Evolutionary conservation across 352 stramenopile species (phyloP).

Genomic region (Phytophthora sp.): DNA sequence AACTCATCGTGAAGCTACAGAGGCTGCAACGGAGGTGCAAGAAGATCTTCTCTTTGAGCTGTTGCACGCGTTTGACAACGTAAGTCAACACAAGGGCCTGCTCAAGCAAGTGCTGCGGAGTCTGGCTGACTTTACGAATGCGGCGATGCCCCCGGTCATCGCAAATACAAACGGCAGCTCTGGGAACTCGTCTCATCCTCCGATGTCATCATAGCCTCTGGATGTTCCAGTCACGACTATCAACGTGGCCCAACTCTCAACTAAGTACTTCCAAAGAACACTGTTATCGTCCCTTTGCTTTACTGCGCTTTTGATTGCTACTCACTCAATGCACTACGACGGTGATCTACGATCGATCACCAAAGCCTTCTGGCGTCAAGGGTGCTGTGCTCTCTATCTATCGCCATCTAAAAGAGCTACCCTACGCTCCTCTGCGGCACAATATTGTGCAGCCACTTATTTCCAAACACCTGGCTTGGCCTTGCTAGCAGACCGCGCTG

Average conservation of each 20-base stretch:
- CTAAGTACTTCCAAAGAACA: constrained; percentile 8
- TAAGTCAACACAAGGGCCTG: constrained; percentile 67
- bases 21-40: constrained; percentile 49
- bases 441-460: constrained; percentile 11
- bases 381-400: not conserved
- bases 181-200: constrained; percentile 1
- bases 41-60: constrained; percentile 85
- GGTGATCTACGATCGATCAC: constrained; percentile 44
- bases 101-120: constrained; percentile 73
- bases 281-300: constrained; percentile 3
- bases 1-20: constrained; percentile 21
- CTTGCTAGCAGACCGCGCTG: constrained; percentile 16
- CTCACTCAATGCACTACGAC: constrained; percentile 18
- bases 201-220: constrained; percentile 28
- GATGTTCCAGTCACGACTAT: constrained; percentile 1
- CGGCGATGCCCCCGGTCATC: constrained; percentile 6
- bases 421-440: constrained; percentile 4
- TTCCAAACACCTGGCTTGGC: constrained; percentile 34
- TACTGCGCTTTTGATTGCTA: constrained; percentile 6
- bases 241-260: too few relatives aligned
- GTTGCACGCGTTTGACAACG: constrained; percentile 75
- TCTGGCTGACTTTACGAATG: constrained; percentile 49
- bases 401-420: constrained; percentile 22
- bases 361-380: constrained; percentile 3
- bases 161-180: constrained; percentile 14